Evolutionary conservation across 2,329 filamentous ascomycete genomes (phyloP).

Genomic region (Phialophora chinensis): DNA sequence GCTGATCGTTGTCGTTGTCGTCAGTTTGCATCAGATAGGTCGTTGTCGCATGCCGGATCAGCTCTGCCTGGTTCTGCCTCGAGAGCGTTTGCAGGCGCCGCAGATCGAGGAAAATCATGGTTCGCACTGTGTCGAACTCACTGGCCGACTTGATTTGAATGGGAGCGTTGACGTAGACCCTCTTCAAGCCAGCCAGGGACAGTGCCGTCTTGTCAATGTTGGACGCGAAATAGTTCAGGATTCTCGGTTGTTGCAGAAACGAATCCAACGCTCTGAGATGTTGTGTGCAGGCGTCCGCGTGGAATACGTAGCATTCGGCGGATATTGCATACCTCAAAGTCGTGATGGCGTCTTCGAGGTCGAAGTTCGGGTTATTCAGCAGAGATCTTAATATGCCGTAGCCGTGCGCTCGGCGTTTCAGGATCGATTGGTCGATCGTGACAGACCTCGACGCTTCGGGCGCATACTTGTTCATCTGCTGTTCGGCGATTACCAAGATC

Average conservation of each 20-base stretch:
- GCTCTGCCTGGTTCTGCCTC: constrained; percentile 14
- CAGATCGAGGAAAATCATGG: constrained; percentile 16
- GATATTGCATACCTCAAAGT: constrained; percentile 18
- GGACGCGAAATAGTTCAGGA: constrained; percentile 10
- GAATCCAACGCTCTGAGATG: constrained; percentile 17
- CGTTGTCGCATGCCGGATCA: constrained; percentile 5
- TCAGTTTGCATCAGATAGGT: constrained; percentile 3
- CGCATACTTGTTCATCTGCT: constrained; percentile 15
- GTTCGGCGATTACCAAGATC: constrained; percentile 18
- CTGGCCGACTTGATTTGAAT: constrained; percentile 9
- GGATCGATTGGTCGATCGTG: constrained; percentile 9
- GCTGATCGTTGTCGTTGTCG: neutral
- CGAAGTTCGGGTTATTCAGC: constrained; percentile 12
- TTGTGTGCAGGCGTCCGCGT: constrained; percentile 15
- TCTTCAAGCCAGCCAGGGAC: constrained; percentile 14
- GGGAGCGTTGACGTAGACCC: constrained; percentile 12
- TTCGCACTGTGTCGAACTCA: constrained; percentile 16
- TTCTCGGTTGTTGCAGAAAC: constrained; percentile 3
- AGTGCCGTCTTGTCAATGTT: constrained; percentile 17
- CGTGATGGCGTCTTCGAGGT: constrained; percentile 10
- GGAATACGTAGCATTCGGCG: constrained; percentile 19
- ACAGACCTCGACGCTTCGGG: constrained; percentile 7
- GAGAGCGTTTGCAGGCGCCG: constrained; percentile 9
- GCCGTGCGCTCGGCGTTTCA: constrained; percentile 18
- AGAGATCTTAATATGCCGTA: constrained; percentile 16